Base-by-base conservation (phyloP, 176 grass and related monocot species). In the Triticum aestivum region DNA sequence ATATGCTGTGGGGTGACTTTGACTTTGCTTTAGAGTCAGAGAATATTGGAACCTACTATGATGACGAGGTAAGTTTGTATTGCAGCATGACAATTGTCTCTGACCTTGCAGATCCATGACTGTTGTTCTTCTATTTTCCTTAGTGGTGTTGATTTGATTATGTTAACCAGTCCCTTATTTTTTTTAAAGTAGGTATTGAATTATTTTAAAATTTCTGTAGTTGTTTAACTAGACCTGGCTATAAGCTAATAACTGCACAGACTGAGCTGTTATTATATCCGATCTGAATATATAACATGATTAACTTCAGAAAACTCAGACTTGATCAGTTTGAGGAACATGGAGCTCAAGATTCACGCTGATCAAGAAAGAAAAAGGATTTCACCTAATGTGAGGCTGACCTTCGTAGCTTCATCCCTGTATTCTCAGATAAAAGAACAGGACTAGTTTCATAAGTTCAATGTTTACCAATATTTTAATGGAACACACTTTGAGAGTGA, bases 1-100 rank as follows among this genome's bases (percentile, higher is more conserved):
- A 93, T 87, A 84, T 69, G 75, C 59, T 97, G 42, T 98, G 95
- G 95, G 93, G 87, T 86, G 93, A 98, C 39, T 87, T 91, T 85
- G 93, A 95, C 70, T 98, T 98, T 85, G 80, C 93, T 77, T 69
- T 95, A 62, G 91, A 90, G 42, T 90, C 87, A 3, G 87, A 91
- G 67, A 98, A 98, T 82, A 98, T 98, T 26, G 95, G 93, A 58
- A 90, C 80, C 74, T 98, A 98, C 69, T 68, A 90, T 81, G 89
- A 87, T 73, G 87, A 91, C 33, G 89, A 98, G 95, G 95, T 94
- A 91, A 69, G 65, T 17, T 64, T 87, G 26, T 32, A 30, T 86
- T 77, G 12, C 79, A 44, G 21, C 70, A 89, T 84, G 52, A 63
- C 58, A 65, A 27, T 84, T 51, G 11, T 65, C 11, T 72, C n/a